Percentiles rank a stretch among this genome's conserved stretches.
phyloP scores from a whole-genome alignment of 441 rosid species.

The Mallotus repandus region DNA sequence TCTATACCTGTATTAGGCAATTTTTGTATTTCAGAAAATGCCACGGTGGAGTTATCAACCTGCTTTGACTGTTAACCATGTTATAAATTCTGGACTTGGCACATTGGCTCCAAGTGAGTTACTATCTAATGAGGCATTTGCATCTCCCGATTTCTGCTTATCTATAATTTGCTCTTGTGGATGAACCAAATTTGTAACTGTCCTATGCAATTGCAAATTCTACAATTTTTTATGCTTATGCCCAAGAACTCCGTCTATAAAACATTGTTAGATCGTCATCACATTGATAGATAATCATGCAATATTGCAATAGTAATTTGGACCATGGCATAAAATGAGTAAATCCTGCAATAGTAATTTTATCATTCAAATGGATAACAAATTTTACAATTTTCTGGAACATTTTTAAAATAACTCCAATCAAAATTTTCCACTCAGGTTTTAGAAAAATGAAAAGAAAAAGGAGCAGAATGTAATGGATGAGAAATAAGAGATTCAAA shows the following conservation, averaged over 20 bases:
- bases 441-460: no score
- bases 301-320: no score
- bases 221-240: no score
- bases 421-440: no score
- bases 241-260: no score
- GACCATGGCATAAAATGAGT: no score
- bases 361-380: not conserved
- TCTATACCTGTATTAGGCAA: not conserved
- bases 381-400: not conserved
- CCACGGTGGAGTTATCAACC: not conserved
- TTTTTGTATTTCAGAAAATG: not conserved
- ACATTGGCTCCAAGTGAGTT: not conserved
- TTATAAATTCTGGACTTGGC: no score
- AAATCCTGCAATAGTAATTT: no score
- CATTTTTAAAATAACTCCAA: no score
- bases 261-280: no score
- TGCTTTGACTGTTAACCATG: not conserved
- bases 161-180: not conserved
- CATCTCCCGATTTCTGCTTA: not conserved
- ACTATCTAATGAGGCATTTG: not conserved
- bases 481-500: not conserved
- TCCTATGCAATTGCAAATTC: not conserved
- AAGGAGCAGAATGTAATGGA: no score
- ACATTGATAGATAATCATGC: no score
- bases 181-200: not conserved